Conservation (phyloP, 2,329 filamentous ascomycete species). For the Trichoderma sp. region DNA sequence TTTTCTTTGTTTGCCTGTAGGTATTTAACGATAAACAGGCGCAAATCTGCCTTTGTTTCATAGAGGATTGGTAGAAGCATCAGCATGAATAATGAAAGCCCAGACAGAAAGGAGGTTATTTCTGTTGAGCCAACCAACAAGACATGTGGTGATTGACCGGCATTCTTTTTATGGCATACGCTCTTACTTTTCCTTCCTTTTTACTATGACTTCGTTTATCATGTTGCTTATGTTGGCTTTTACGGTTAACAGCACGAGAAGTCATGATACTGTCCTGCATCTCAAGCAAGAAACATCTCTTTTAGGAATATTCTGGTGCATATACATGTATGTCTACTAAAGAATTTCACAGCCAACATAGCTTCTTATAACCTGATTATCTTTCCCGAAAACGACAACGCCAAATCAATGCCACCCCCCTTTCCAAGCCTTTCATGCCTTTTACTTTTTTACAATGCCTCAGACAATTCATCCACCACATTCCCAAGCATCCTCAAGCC, state of each 20-base stretch:
- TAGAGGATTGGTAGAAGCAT: neutral
- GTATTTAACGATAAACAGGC: neutral
- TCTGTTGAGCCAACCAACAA: neutral
- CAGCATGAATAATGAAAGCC: neutral
- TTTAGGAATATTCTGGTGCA: neutral
- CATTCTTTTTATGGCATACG: neutral
- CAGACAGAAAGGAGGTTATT: neutral
- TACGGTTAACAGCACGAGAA: neutral
- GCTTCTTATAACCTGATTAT: neutral
- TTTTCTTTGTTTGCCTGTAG: neutral
- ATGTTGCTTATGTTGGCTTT: neutral
- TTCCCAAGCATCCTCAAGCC: conserved; percentile 78
- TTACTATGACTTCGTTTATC: neutral
- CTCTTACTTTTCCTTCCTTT: neutral
- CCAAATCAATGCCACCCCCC: neutral
- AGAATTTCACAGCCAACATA: neutral
- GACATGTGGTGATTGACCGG: neutral
- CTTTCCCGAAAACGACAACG: conserved; percentile 3
- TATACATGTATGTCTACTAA: neutral
- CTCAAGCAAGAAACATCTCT: neutral
- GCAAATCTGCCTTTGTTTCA: neutral
- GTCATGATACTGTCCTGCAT: neutral
- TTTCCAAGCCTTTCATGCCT: neutral
- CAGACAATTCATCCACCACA: conserved; percentile 68
- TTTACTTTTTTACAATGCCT: conserved; percentile 44